These are phyloP conservation scores for Pyrus pyrifolia DNA, from an alignment of 306 rosid genomes.

Conservation along the genomic window DNA sequence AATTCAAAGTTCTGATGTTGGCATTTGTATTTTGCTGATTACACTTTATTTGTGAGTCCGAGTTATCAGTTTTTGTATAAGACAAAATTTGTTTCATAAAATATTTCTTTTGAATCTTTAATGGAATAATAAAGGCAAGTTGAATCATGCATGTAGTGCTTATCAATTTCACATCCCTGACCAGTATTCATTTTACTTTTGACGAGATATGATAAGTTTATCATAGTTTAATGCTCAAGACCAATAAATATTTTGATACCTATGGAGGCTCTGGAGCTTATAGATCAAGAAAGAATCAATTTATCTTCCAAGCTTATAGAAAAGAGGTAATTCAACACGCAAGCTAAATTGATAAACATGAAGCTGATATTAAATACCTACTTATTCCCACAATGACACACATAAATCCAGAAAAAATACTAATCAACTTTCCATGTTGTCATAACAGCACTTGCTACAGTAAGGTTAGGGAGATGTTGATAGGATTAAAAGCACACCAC, in stretches of 20 bases:
- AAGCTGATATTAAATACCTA: background rate
- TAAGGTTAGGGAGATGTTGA: conserved; percentile 27
- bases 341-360: conserved; percentile 6
- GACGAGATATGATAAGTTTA: background rate
- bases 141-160: background rate
- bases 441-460: conserved; percentile 49
- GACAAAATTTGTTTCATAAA: background rate
- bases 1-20: background rate
- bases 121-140: background rate
- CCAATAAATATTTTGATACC: conserved; percentile 11
- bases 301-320: conserved; percentile 52
- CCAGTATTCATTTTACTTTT: background rate
- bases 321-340: conserved; percentile 53
- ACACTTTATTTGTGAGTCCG: background rate
- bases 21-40: background rate
- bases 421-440: conserved; percentile 20
- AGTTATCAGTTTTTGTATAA: background rate
- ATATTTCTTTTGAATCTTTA: background rate
- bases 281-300: conserved; percentile 57
- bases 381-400: background rate
- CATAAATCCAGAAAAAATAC: background rate
- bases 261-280: conserved; percentile 63
- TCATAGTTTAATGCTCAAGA: background rate
- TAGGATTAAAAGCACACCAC: too few species aligned
- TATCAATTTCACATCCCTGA: background rate